Base-by-base conservation (phyloP, 1,284 basidiomycete species). In the Leccinum laetum region DNA sequence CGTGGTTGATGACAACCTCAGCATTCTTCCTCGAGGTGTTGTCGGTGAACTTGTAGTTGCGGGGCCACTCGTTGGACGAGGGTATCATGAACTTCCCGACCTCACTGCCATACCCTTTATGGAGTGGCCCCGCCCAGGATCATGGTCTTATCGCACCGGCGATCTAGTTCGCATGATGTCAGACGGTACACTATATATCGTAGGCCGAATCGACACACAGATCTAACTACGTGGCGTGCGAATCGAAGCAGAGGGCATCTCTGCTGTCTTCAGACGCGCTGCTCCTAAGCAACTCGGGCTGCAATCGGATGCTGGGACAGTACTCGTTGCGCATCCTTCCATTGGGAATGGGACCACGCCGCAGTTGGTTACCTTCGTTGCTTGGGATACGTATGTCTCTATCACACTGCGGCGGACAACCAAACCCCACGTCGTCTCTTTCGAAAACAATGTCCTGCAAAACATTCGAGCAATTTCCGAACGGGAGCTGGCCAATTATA, bases 161-260 rank as follows among this genome's bases (percentile, higher is more conserved):
- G 84, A 86, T 67, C 70, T 86, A 60, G 84, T 79, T 9, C 77
- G 85, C 57, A 84, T 86, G 82, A 82, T 84, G 76, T 82, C 83
- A 1, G 83, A 86, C 66, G 77, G 75, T n/a, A 81, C 81, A 5
- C 69, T 86, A 24, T 82, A 85, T 68, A 85, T 86, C 61, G 73
- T 84, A 32, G 85, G 85, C n/a, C 80, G 85, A 24, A 83, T 84
- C 55, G 85, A 86, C 67, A 81, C 81, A 16, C 85, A 86, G 67
- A 82, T 86, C 71, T 86, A 86, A 73, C 73, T 85, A 44, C 79
- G 82, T 49, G 84, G 85, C 29, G 83, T 86, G 35, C 80, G 85
- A 11, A 84, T 86, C 32, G 85, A 86, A 69, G 79, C 80, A 1
- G 84, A 84, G 69, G 84, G 84, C 6, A 80, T 86, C 26, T 84